These are phyloP conservation scores for Plantago lanceolata DNA, from an alignment of 305 asterid genomes.

Conservation along the genomic window DNA sequence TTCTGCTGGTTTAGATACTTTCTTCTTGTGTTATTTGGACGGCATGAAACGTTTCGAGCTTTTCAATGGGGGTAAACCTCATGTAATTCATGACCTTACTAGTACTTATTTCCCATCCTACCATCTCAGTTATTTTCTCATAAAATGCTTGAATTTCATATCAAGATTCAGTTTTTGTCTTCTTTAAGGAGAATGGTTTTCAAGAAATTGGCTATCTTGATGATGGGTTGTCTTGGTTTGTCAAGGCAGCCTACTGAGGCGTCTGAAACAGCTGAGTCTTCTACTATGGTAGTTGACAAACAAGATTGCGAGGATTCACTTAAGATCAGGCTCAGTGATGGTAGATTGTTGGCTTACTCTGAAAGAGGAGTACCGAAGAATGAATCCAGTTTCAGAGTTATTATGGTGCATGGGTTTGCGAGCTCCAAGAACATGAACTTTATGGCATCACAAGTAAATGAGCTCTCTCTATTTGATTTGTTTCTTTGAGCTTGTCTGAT, in stretches of 20 bases:
- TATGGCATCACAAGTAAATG: conserved; percentile 61
- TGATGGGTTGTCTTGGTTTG: conserved; percentile 81
- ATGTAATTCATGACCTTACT: neutral
- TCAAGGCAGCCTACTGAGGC: conserved; percentile 50
- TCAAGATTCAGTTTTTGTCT: neutral
- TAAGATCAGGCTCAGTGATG: conserved; percentile 66
- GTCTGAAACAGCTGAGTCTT: conserved; percentile 33
- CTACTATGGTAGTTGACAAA: conserved; percentile 2
- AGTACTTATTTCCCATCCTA: neutral
- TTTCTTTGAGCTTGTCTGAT: neutral
- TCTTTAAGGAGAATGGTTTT: conserved; percentile 55
- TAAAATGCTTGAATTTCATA: neutral
- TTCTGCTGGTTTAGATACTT: neutral
- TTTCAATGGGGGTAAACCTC: too few species aligned
- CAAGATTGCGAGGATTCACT: conserved; percentile 22
- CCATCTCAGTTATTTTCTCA: neutral
- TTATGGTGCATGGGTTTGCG: conserved; percentile 84
- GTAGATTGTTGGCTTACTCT: conserved; percentile 73
- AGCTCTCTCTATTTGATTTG: neutral
- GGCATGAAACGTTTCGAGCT: neutral
- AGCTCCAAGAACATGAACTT: conserved; percentile 80
- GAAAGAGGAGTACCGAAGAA: conserved; percentile 79
- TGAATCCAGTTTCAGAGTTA: conserved; percentile 49
- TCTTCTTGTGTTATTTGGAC: neutral
- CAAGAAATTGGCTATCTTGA: conserved; percentile 47